Conservation (phyloP, 371 early-diverging fungal genomes). For the Rhizopus delemar region DNA sequence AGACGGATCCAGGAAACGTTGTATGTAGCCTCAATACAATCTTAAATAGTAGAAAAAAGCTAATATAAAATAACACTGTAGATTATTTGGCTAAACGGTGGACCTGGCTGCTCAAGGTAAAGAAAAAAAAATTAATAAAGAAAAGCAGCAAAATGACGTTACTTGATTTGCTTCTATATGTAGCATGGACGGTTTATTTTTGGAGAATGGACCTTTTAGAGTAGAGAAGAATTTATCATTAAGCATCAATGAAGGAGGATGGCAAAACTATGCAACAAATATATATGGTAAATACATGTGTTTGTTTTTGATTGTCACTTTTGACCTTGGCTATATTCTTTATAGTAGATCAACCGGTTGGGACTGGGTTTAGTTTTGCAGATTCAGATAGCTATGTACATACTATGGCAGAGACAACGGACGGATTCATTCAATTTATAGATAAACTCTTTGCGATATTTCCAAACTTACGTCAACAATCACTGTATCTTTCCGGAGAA, state of each 20-base stretch:
- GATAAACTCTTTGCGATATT: slow-evolving; percentile 64
- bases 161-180: neutral
- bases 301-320: neutral
- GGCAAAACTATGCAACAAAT: slow-evolving; percentile 74
- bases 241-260: slow-evolving; percentile 58
- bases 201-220: slow-evolving; percentile 83
- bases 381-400: slow-evolving; percentile 40
- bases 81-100: slow-evolving; percentile 91
- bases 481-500: slow-evolving; percentile 84
- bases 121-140: slow-evolving; percentile 3
- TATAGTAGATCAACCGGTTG: slow-evolving; percentile 85
- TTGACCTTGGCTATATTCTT: neutral
- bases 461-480: slow-evolving; percentile 53
- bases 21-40: slow-evolving; percentile 18
- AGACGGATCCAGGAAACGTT: slow-evolving; percentile 33
- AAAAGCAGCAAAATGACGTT: neutral
- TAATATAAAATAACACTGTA: slow-evolving; percentile 21
- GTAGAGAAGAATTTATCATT: slow-evolving; percentile 52
- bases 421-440: slow-evolving; percentile 63
- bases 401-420: slow-evolving; percentile 48
- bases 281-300: slow-evolving; percentile 57
- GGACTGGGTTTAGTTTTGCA: slow-evolving; percentile 78
- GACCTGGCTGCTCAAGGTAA: slow-evolving; percentile 54
- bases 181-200: slow-evolving; percentile 85
- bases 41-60: slow-evolving; percentile 1